phyloP scores from a whole-genome alignment of 2,329 filamentous ascomycete species.

The Paraphaeosphaeria minitans region DNA sequence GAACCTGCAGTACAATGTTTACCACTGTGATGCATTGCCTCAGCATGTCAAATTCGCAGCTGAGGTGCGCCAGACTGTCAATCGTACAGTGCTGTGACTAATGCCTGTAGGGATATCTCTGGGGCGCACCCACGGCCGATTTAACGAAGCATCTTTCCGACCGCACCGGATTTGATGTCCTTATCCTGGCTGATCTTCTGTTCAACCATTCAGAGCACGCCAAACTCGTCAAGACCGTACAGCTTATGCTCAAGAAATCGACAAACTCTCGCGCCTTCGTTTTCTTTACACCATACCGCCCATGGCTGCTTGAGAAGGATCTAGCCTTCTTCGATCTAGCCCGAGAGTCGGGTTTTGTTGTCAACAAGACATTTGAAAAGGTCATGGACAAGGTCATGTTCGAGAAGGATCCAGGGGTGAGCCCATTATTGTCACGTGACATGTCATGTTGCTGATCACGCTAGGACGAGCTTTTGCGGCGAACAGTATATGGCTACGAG shows the following conservation, averaged over 20 bases:
- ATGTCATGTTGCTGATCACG: background rate
- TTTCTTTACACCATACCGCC: constrained; percentile 93
- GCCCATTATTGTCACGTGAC: constrained; percentile 28
- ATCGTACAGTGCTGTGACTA: constrained; percentile 12
- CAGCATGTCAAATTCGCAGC: constrained; percentile 46
- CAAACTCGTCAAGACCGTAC: constrained; percentile 75
- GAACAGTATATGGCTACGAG: constrained; percentile 81
- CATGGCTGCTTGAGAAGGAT: constrained; percentile 86
- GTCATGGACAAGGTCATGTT: constrained; percentile 88
- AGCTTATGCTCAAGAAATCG: constrained; percentile 65
- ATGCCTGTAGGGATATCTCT: constrained; percentile 71
- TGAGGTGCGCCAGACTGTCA: constrained; percentile 31
- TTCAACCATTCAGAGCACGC: constrained; percentile 90
- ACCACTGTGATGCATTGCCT: constrained; percentile 56
- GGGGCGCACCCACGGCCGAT: constrained; percentile 70
- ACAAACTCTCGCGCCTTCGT: constrained; percentile 71
- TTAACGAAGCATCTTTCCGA: constrained; percentile 64
- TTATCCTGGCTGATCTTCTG: constrained; percentile 86
- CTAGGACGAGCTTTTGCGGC: constrained; percentile 75
- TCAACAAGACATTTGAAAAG: constrained; percentile 80
- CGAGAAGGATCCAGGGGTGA: constrained; percentile 78
- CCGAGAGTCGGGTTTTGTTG: constrained; percentile 70
- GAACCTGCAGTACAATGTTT: constrained; percentile 79
- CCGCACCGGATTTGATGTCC: constrained; percentile 69
- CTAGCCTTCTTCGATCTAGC: constrained; percentile 84